phyloP scores from a whole-genome alignment of 2,329 filamentous ascomycete genomes.

The Ophiostoma ulmi region DNA sequence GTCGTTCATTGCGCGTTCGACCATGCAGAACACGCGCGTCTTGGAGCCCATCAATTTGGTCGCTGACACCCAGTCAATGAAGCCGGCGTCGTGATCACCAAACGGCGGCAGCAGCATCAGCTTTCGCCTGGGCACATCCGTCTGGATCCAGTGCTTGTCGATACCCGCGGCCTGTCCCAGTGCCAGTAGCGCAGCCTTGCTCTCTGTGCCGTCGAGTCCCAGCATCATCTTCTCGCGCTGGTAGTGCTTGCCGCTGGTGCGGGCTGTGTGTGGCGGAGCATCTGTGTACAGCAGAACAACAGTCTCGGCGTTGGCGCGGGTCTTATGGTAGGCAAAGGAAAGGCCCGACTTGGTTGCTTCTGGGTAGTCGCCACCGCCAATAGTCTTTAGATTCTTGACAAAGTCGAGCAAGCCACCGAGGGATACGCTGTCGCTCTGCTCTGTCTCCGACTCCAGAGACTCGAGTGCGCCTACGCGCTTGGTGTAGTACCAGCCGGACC shows the following conservation, averaged over 20 bases:
- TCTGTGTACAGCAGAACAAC: conserved; percentile 47
- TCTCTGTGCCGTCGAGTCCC: neutral
- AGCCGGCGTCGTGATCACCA: conserved; percentile 35
- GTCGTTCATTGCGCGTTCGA: too few relatives aligned
- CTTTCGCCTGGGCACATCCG: neutral
- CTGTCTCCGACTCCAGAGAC: neutral
- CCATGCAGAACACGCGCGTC: neutral
- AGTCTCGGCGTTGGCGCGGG: conserved; percentile 46
- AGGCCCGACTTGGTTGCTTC: conserved; percentile 48
- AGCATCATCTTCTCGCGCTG: neutral
- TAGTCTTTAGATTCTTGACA: conserved; percentile 33
- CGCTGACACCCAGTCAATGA: conserved; percentile 41
- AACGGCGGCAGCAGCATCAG: conserved; percentile 27
- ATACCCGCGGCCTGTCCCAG: neutral
- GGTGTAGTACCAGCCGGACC: conserved; percentile 46
- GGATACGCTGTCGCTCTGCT: conserved; percentile 27
- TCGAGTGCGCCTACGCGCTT: neutral
- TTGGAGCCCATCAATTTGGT: neutral
- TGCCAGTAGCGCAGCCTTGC: neutral
- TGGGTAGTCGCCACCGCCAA: conserved; percentile 40
- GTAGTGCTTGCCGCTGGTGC: neutral
- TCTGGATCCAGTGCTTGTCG: neutral
- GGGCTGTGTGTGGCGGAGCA: conserved; percentile 28
- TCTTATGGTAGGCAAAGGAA: conserved; percentile 42
- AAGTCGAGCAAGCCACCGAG: conserved; percentile 37